These are phyloP conservation scores for Penicillium sp. DNA, from an alignment of 2,329 filamentous ascomycete species.

Conservation along the genomic window DNA sequence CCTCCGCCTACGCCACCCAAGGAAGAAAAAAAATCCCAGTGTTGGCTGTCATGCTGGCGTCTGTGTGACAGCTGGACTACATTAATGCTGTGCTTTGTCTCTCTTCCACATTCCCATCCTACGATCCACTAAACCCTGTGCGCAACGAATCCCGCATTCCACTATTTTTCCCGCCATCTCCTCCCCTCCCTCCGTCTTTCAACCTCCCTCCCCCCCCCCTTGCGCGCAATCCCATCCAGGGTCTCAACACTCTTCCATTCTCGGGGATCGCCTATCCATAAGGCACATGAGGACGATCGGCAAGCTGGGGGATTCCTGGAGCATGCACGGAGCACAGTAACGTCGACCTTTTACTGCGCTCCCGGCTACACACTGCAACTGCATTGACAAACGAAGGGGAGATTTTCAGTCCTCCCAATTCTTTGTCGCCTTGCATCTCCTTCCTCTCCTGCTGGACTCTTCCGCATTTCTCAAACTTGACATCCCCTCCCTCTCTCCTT, in stretches of 20 bases:
- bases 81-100: conserved; percentile 36
- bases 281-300: conserved; percentile 37
- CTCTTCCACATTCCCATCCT: conserved; percentile 34
- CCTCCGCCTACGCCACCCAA: neutral
- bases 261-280: conserved; percentile 26
- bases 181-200: conserved; percentile 21
- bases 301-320: conserved; percentile 38
- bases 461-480: conserved; percentile 26
- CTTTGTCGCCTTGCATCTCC: conserved; percentile 35
- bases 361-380: conserved; percentile 26
- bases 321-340: conserved; percentile 43
- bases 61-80: conserved; percentile 38
- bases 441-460: conserved; percentile 14
- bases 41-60: conserved; percentile 33
- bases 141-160: conserved; percentile 34
- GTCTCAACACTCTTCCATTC: conserved; percentile 29
- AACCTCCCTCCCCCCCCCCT: conserved; percentile 25
- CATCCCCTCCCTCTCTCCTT: conserved; percentile 24
- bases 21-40: conserved; percentile 4
- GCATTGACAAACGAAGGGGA: conserved; percentile 35
- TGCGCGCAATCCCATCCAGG: conserved; percentile 31
- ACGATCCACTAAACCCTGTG: conserved; percentile 33
- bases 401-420: conserved; percentile 25
- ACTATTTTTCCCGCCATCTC: conserved; percentile 15
- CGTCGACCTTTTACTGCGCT: conserved; percentile 21